Percentiles rank a stretch among this genome's conserved stretches.
These are phyloP conservation scores for Geotrichum histeridarum DNA, from an alignment of 1,139 yeast genomes.

Conservation along the genomic window DNA sequence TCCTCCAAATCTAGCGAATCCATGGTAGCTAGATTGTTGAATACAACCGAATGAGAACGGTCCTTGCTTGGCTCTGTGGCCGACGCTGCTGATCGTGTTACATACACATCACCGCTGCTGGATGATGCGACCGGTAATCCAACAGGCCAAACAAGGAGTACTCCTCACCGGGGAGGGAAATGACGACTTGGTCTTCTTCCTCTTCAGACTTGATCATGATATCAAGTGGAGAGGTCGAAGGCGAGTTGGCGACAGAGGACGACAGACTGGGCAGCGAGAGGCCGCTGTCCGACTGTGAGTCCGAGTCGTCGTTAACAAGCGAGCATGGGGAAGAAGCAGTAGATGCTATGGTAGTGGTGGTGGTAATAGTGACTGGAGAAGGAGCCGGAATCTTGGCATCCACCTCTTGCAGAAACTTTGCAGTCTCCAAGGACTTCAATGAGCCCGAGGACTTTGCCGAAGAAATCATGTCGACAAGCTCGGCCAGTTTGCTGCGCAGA, in stretches of 20 bases:
- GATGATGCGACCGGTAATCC: conserved; percentile 41
- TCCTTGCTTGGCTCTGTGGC: conserved; percentile 32
- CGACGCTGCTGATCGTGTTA: conserved; percentile 43
- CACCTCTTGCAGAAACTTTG: not conserved
- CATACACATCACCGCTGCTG: conserved; percentile 41
- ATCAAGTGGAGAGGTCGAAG: conserved; percentile 20
- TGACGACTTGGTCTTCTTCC: conserved; percentile 9
- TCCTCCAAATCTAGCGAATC: conserved; percentile 19
- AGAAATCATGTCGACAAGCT: conserved; percentile 29
- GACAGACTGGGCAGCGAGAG: conserved; percentile 28
- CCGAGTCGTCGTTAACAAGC: conserved; percentile 11
- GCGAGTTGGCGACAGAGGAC: conserved; percentile 31
- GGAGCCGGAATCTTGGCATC: not conserved
- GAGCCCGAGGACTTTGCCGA: conserved; percentile 28
- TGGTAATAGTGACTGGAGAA: not conserved
- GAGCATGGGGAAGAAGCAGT: conserved; percentile 10
- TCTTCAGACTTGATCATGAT: conserved; percentile 19
- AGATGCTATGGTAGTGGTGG: conserved; percentile 4
- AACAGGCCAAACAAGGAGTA: conserved; percentile 21
- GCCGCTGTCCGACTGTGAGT: conserved; percentile 18
- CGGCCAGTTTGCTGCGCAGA: conserved; percentile 30
- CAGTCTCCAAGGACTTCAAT: conserved; percentile 26
- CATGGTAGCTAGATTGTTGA: conserved; percentile 22
- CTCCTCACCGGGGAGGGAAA: conserved; percentile 13
- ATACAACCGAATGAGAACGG: conserved; percentile 18